Percentiles rank a stretch among this genome's conserved stretches.
These are phyloP conservation scores for Gossypium trilobum DNA, from an alignment of 441 rosid species.

Conservation along the genomic window DNA sequence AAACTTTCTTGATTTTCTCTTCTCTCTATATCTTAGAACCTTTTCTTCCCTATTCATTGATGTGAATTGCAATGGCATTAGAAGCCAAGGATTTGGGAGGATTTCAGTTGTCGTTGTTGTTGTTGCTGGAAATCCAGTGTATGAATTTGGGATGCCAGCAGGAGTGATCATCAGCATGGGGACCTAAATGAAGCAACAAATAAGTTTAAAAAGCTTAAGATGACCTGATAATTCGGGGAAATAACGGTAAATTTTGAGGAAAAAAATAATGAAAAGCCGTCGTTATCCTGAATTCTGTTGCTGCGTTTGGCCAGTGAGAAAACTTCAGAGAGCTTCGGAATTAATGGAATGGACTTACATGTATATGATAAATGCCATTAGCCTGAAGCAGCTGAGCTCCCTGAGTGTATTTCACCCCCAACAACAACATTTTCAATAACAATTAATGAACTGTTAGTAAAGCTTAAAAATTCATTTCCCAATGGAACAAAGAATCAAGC, in stretches of 20 bases:
- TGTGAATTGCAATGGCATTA: conserved; percentile 17
- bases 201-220: neutral
- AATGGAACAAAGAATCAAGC: neutral
- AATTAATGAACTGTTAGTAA: neutral
- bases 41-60: conserved; percentile 18
- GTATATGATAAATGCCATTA: conserved; percentile 13
- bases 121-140: conserved; percentile 5
- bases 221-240: neutral
- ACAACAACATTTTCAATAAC: neutral
- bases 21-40: conserved; percentile 16
- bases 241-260: neutral
- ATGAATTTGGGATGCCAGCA: conserved; percentile 17
- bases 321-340: conserved; percentile 1
- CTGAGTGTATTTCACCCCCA: conserved; percentile 4
- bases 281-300: neutral
- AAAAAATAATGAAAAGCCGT: no score
- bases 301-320: neutral
- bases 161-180: neutral
- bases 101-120: neutral
- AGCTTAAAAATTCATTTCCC: neutral
- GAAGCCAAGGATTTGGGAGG: conserved; percentile 11
- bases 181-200: conserved; percentile 14
- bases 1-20: conserved; percentile 15
- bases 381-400: conserved; percentile 8
- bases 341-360: conserved; percentile 11